Evolutionary conservation across 257 asterid species (phyloP), one percentile per base, ranked within the genome.

Genomic region (Linderniella brevidens): DNA sequence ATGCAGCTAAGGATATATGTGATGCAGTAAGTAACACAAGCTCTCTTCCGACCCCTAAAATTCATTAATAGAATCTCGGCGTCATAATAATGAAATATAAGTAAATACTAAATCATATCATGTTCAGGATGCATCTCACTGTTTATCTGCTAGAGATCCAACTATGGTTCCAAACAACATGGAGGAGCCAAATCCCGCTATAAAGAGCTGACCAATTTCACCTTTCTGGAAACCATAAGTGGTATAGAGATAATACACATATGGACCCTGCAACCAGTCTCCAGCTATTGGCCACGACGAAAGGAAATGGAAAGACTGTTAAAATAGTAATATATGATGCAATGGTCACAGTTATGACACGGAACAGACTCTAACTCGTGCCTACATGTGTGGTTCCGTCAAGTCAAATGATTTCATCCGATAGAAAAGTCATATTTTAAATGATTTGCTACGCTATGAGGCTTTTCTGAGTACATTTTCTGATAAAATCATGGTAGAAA

Each of bases 11-110:
- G 77, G 38, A 77, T 77, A 58, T 87, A 87, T 1, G 97, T 83
- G 60, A 87, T 82, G 64, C 97, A 87, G 56, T 87, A 87, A 48
- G 97, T 87, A 36, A 80, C 73, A 35, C 88, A 77, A 18, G 97
- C 97, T 69, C 97, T 78, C 82, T 83, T 87, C 44, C 97, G 77
- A 8, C 97, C 97, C 74, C 97, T 87, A 69, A 51, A 64, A 48
- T 54, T 61, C 49, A 52, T 53, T 49, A 45, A 32, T 58, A 20
- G 36, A 41, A 58, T 36, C 50, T 54, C 52, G 47, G 49, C 41
- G 11, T 44, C 67, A 61, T 25, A 25, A 25, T n/a, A n/a, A n/a
- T n/a, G 32, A 25, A 25, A 2, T 25, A 2, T 44, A 44, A 17
- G 41, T 2, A 25, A 25, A 25, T 25, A 25, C 6, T 19, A 52